Evolutionary conservation across 805 yeast genomes (phyloP).

Genomic region (Candida parachauliodes): DNA sequence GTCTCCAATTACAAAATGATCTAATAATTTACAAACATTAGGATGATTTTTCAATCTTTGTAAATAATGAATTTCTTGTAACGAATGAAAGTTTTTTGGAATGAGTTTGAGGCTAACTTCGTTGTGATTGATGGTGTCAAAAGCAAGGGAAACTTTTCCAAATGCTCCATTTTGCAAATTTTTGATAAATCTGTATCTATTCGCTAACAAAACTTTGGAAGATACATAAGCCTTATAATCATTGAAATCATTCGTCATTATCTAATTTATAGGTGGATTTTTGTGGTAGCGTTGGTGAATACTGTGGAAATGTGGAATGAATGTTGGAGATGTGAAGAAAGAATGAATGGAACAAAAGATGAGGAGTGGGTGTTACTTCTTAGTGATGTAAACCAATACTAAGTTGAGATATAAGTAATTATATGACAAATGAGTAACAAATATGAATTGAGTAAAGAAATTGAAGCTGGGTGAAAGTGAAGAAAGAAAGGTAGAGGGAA

Average conservation of each 20-base stretch:
- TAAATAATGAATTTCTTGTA: constrained; percentile 42
- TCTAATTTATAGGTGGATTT: too few relatives aligned
- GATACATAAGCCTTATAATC: constrained; percentile 2
- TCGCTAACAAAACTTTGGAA: neutral
- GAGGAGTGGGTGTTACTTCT: too few relatives aligned
- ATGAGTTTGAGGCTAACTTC: constrained; percentile 55
- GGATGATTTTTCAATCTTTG: constrained; percentile 37
- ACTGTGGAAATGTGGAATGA: too few relatives aligned
- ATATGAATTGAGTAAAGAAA: too few relatives aligned
- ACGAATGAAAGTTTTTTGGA: constrained; percentile 14
- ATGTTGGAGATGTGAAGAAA: too few relatives aligned
- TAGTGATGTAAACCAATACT: too few relatives aligned
- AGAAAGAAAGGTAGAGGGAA: too few relatives aligned
- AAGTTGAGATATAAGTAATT: too few relatives aligned
- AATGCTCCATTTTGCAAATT: constrained; percentile 57
- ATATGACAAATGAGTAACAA: too few relatives aligned
- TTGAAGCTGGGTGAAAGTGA: too few relatives aligned
- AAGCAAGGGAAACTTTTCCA: constrained; percentile 56
- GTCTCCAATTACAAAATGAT: constrained; percentile 50
- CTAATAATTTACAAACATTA: constrained; percentile 56
- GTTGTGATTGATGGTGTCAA: constrained; percentile 27
- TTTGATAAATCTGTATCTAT: constrained; percentile 38
- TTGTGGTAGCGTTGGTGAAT: too few relatives aligned
- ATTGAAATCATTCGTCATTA: constrained; percentile 1
- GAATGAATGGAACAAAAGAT: too few relatives aligned